phyloP scores from a whole-genome alignment of 129 eudicot genomes.

The Scalesia atractyloides region DNA sequence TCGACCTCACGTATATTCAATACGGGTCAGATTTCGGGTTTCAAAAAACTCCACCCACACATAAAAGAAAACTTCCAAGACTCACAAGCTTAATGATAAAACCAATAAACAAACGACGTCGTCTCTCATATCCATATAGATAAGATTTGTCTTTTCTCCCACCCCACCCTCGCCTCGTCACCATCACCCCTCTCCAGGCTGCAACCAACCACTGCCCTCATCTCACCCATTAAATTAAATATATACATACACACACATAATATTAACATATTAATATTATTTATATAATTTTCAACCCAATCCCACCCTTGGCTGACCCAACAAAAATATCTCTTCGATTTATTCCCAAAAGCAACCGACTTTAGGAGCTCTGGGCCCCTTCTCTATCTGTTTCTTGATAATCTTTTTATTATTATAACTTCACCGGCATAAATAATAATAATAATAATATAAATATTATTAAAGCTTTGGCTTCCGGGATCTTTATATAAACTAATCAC shows the following conservation, averaged over 20 bases:
- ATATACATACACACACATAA: too few relatives aligned
- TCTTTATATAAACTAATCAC: constrained; percentile 10
- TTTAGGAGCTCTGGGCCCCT: constrained; percentile 28
- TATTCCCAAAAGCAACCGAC: constrained; percentile 42
- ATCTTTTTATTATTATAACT: constrained; percentile 14
- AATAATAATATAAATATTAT: too few relatives aligned
- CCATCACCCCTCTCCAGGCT: constrained; percentile 39
- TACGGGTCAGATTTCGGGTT: too few relatives aligned
- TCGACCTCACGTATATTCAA: too few relatives aligned
- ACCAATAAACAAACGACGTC: constrained; percentile 31
- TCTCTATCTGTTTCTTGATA: constrained; percentile 16
- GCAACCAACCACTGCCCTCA: constrained; percentile 28
- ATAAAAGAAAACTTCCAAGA: background rate
- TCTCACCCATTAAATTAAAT: background rate
- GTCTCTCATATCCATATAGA: constrained; percentile 10
- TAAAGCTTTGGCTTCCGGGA: constrained; percentile 1
- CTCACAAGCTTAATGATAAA: constrained; percentile 1
- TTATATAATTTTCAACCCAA: constrained; percentile 25
- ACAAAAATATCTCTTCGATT: constrained; percentile 35
- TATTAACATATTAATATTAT: background rate
- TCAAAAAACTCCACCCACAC: background rate
- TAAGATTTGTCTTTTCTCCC: constrained; percentile 31
- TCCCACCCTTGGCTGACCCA: constrained; percentile 37
- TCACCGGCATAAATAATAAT: constrained; percentile 27
- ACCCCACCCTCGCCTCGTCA: constrained; percentile 36